Conservation (phyloP, 2,329 filamentous ascomycete species). For the Colletotrichum lindemuthianum region DNA sequence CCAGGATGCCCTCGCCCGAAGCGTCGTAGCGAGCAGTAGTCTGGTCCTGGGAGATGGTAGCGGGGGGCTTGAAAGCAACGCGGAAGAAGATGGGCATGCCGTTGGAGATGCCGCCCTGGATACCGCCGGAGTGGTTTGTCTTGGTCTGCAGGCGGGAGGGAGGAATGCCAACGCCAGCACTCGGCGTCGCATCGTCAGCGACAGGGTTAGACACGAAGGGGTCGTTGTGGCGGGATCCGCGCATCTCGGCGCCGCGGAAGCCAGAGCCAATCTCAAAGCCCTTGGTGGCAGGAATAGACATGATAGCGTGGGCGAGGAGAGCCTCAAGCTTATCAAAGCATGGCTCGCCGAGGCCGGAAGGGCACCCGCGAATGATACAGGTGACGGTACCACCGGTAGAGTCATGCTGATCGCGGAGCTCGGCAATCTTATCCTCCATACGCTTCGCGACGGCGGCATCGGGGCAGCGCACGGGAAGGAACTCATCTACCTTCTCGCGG, state of each 20-base stretch:
- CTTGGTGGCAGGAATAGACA: constrained; percentile 94
- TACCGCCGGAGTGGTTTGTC: constrained; percentile 94
- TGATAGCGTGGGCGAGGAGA: constrained; percentile 89
- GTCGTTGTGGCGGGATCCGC: constrained; percentile 93
- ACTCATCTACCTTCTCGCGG: constrained; percentile 81
- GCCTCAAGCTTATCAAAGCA: constrained; percentile 97
- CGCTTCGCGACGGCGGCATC: constrained; percentile 68
- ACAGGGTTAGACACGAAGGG: constrained; percentile 73
- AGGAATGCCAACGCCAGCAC: constrained; percentile 54
- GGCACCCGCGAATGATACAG: constrained; percentile 88
- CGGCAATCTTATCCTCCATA: constrained; percentile 58
- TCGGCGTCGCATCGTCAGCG: constrained; percentile 44
- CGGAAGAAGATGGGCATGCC: constrained; percentile 95
- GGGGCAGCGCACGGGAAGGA: constrained; percentile 89
- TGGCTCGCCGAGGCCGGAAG: constrained; percentile 89
- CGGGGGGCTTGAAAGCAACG: constrained; percentile 93
- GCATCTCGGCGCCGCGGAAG: constrained; percentile 86
- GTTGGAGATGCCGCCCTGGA: constrained; percentile 96
- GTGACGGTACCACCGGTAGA: constrained; percentile 96
- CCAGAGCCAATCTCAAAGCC: constrained; percentile 96
- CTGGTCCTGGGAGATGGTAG: constrained; percentile 92
- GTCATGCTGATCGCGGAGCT: constrained; percentile 75
- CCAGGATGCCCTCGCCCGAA: constrained; percentile 75
- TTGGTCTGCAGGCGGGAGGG: constrained; percentile 79
- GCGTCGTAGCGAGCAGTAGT: constrained; percentile 83